Conservation (phyloP, 257 asterid species). For the Fraxinus pennsylvanica region DNA sequence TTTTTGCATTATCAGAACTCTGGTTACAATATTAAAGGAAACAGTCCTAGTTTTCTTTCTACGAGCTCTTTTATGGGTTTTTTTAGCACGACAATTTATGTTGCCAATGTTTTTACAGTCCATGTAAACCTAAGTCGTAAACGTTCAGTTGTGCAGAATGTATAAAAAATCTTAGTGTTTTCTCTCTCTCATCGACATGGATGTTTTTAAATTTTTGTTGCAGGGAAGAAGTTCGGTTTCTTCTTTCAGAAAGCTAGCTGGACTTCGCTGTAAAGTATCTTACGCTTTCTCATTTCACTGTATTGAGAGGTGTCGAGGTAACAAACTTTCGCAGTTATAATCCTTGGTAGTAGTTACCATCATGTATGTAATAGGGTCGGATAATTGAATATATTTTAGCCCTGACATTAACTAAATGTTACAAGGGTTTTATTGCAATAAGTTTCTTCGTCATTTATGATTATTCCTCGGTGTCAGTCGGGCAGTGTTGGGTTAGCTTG, state of each 20-base stretch:
- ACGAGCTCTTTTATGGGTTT: background rate
- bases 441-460: background rate
- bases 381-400: background rate
- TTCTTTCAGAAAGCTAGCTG: constrained; percentile 9
- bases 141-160: background rate
- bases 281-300: constrained; percentile 3
- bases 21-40: background rate
- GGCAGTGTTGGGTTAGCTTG: too few relatives aligned
- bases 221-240: constrained; percentile 21
- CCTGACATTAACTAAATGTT: background rate
- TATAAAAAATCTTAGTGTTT: background rate
- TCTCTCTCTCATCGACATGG: background rate
- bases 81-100: too few relatives aligned
- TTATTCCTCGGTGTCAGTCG: too few relatives aligned
- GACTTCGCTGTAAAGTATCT: constrained; percentile 1
- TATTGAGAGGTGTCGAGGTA: background rate
- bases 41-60: background rate
- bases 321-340: background rate
- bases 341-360: background rate
- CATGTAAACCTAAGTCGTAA: too few relatives aligned
- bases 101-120: too few relatives aligned
- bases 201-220: background rate
- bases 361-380: constrained; percentile 3
- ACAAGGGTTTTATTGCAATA: background rate
- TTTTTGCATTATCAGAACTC: background rate